Evolutionary conservation across 768 basidiomycete genomes (phyloP).

Genomic region (Dentipellis sp.): DNA sequence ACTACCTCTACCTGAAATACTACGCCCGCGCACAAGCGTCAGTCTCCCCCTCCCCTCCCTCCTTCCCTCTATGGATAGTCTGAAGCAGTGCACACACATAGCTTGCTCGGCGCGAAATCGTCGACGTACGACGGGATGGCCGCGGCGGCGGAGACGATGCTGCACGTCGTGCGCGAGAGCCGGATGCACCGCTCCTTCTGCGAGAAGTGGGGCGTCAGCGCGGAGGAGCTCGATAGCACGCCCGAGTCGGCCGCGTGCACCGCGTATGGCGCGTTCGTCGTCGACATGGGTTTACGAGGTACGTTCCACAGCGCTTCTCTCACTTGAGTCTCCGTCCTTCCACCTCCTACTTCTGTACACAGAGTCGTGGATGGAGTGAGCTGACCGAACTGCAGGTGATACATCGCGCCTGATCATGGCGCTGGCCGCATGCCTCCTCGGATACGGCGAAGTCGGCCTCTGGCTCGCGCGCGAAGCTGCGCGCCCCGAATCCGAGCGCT

Average conservation of each 20-base stretch:
- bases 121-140: constrained; percentile 51
- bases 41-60: constrained; percentile 10
- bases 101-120: constrained; percentile 74
- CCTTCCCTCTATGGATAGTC: neutral
- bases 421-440: constrained; percentile 76
- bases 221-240: constrained; percentile 49
- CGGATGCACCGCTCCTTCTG: constrained; percentile 67
- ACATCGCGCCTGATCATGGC: constrained; percentile 66
- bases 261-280: constrained; percentile 81
- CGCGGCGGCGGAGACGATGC: constrained; percentile 53
- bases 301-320: neutral
- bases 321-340: neutral
- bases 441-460: constrained; percentile 88
- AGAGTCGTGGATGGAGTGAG: neutral
- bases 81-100: constrained; percentile 16
- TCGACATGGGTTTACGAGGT: constrained; percentile 73
- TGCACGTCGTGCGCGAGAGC: constrained; percentile 60
- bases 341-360: neutral
- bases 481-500: constrained; percentile 27
- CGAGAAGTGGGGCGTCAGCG: constrained; percentile 54
- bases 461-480: constrained; percentile 61
- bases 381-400: constrained; percentile 39
- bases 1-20: constrained; percentile 74
- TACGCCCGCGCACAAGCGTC: constrained; percentile 79
- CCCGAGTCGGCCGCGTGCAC: constrained; percentile 64